Conservation (phyloP, 2,329 filamentous ascomycete genomes). For the Venturia carpophila region DNA sequence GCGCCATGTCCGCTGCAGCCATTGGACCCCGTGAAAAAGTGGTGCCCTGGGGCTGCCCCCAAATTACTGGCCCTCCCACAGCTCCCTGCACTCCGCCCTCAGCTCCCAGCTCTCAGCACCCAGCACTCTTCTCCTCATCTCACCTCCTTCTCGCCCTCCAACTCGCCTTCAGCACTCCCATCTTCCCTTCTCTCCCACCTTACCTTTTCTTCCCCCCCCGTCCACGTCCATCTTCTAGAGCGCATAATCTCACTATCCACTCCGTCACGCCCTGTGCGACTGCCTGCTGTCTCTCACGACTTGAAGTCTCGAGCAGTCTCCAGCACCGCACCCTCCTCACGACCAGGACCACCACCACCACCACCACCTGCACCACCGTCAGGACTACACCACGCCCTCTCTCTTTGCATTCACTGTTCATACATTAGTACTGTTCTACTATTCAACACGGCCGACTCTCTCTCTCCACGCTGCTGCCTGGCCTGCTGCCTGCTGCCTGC, state of each 20-base stretch:
- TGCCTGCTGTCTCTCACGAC: background rate
- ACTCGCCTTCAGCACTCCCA: background rate
- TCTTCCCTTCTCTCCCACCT: background rate
- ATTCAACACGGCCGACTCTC: background rate
- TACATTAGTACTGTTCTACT: conserved; percentile 2
- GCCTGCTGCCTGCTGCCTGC: background rate
- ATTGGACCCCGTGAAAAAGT: background rate
- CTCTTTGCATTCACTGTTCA: conserved; percentile 3
- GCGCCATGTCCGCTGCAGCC: background rate
- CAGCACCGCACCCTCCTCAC: background rate
- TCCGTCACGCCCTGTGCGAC: background rate
- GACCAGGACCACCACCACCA: background rate
- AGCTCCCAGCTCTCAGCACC: too few relatives aligned
- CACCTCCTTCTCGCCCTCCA: background rate
- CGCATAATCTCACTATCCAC: background rate
- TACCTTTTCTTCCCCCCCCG: background rate
- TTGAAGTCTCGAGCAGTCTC: background rate
- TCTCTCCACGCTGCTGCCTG: background rate
- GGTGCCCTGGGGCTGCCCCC: too few relatives aligned
- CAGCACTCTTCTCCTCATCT: background rate
- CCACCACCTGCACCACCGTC: background rate
- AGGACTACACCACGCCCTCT: background rate
- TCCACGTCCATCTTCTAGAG: background rate
- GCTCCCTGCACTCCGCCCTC: background rate
- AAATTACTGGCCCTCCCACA: background rate